Evolutionary conservation across 2,329 filamentous ascomycete genomes (phyloP).

Genomic region (Aspergillus brasiliensis): DNA sequence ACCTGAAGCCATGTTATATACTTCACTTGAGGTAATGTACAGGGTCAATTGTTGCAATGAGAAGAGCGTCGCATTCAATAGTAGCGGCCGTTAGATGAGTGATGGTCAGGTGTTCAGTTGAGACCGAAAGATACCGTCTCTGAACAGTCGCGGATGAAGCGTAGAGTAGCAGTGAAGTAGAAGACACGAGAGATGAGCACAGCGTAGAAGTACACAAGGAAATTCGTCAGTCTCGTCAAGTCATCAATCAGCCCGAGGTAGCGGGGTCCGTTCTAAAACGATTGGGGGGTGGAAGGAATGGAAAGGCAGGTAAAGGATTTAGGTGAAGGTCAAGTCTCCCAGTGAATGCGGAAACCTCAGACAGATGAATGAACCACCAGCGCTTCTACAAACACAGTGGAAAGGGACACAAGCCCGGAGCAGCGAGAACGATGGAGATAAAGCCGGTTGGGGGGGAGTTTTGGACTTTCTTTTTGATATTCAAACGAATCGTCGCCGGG

Average conservation of each 20-base stretch:
- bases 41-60: slow-evolving; percentile 4
- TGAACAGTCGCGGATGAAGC: slow-evolving; percentile 7
- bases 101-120: slow-evolving; percentile 14
- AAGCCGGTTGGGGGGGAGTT: not conserved
- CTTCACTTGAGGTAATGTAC: slow-evolving; percentile 9
- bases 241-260: slow-evolving; percentile 39
- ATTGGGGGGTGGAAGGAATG: slow-evolving; percentile 16
- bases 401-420: slow-evolving; percentile 17
- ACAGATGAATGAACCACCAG: not conserved
- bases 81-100: slow-evolving; percentile 21
- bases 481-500: slow-evolving; percentile 19
- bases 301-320: slow-evolving; percentile 7
- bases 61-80: slow-evolving; percentile 9
- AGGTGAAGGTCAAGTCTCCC: not conserved
- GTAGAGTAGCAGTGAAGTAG: slow-evolving; percentile 15
- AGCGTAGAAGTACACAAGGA: slow-evolving; percentile 36
- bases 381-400: slow-evolving; percentile 16
- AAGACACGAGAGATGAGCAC: slow-evolving; percentile 19
- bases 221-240: slow-evolving; percentile 46
- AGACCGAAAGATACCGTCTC: slow-evolving; percentile 4
- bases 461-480: slow-evolving; percentile 24
- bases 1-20: slow-evolving; percentile 29
- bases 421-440: slow-evolving; percentile 3
- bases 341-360: not conserved
- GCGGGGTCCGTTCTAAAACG: slow-evolving; percentile 21